Conservation (phyloP, 495 filamentous ascomycete species). For the Penicillium chermesinum region DNA sequence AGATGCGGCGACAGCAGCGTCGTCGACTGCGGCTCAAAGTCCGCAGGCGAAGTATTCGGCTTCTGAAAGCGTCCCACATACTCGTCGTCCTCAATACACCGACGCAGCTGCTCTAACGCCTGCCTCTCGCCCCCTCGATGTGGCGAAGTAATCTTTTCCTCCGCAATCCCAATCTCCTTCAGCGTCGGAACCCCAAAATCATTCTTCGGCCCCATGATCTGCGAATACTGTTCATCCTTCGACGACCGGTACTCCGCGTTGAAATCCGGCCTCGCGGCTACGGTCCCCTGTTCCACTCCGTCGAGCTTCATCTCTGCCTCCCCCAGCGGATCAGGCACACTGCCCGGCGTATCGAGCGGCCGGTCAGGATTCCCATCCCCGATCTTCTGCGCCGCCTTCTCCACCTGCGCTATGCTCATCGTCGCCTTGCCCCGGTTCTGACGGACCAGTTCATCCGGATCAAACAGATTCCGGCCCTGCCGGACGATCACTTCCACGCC, state of each 20-base stretch:
- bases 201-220: conserved; percentile 53
- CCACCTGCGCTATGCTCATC: conserved; percentile 61
- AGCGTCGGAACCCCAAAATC: conserved; percentile 60
- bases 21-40: conserved; percentile 61
- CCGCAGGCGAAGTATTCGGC: conserved; percentile 64
- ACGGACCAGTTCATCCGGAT: conserved; percentile 60
- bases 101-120: conserved; percentile 46
- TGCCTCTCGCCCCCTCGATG: conserved; percentile 59
- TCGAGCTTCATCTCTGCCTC: conserved; percentile 34
- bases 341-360: conserved; percentile 50
- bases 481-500: conserved; percentile 58
- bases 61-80: conserved; percentile 67
- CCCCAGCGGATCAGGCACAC: conserved; percentile 56
- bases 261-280: conserved; percentile 44
- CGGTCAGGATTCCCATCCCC: conserved; percentile 43
- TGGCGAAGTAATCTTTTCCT: conserved; percentile 46
- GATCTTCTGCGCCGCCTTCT: conserved; percentile 44
- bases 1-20: conserved; percentile 64
- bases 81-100: conserved; percentile 50
- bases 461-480: conserved; percentile 60
- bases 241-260: conserved; percentile 45
- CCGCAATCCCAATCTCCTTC: conserved; percentile 55
- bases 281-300: conserved; percentile 46
- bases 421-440: conserved; percentile 61
- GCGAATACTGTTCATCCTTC: conserved; percentile 48